A percentile compares a stretch with the other conserved stretches of the same genome.
Evolutionary conservation across 352 stramenopile species (phyloP).

Genomic region (Phytophthora crassamura): DNA sequence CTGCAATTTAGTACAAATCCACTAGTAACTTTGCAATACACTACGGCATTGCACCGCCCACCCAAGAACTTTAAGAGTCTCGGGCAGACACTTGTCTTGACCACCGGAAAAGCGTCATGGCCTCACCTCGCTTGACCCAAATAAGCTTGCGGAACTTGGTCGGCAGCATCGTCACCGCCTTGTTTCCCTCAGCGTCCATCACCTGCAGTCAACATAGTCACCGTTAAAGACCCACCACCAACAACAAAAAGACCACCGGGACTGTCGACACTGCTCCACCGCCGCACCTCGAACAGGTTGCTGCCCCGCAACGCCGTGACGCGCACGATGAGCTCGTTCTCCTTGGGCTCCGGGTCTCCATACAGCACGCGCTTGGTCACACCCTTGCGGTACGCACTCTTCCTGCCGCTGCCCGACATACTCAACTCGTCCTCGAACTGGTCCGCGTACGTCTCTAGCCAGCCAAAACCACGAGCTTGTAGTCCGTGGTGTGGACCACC

Average conservation of each 20-base stretch:
- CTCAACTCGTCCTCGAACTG: slow-evolving; percentile 9
- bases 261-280: background rate
- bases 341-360: slow-evolving; percentile 88
- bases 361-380: slow-evolving; percentile 93
- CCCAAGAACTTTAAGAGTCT: background rate
- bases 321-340: slow-evolving; percentile 92
- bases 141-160: slow-evolving; percentile 99
- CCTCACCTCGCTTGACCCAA: slow-evolving; percentile 94
- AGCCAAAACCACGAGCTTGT: too few relatives aligned
- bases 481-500: too few relatives aligned
- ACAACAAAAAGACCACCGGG: background rate
- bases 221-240: background rate
- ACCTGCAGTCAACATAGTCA: slow-evolving; percentile 43
- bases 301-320: slow-evolving; percentile 92
- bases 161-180: slow-evolving; percentile 94
- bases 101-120: background rate
- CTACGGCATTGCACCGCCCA: background rate
- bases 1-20: background rate
- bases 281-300: slow-evolving; percentile 96
- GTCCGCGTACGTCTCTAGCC: background rate
- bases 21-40: background rate
- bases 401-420: slow-evolving; percentile 92
- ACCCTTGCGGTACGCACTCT: slow-evolving; percentile 93
- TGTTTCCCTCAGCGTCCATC: slow-evolving; percentile 59
- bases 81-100: background rate